phyloP scores from a whole-genome alignment of 1,284 basidiomycete species.

The Takashimella tepidaria region DNA sequence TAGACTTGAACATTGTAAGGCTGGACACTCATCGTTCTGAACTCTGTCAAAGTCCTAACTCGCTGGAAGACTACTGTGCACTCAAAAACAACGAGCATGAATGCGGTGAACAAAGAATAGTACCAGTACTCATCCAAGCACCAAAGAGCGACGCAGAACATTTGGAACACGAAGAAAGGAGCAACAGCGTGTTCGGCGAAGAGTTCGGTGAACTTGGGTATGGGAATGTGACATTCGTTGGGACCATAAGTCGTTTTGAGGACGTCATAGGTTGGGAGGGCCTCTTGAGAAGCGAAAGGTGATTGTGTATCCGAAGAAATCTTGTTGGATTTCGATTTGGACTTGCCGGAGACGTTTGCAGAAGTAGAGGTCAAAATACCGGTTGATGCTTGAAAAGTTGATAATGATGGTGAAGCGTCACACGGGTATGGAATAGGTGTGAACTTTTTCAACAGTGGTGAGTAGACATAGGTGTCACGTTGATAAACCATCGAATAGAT shows the following conservation, averaged over 20 bases:
- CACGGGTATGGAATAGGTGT: conserved; percentile 84
- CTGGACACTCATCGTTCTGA: conserved; percentile 87
- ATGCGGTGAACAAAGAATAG: conserved; percentile 90
- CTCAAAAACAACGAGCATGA: conserved; percentile 95
- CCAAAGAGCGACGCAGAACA: conserved; percentile 94
- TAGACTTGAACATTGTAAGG: conserved; percentile 79
- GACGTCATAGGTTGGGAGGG: conserved; percentile 47
- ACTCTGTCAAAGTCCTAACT: conserved; percentile 81
- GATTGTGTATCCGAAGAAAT: background rate
- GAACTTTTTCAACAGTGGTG: conserved; percentile 58
- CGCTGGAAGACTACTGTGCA: conserved; percentile 97
- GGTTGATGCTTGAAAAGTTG: conserved; percentile 59
- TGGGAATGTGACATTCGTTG: conserved; percentile 92
- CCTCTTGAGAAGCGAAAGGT: background rate
- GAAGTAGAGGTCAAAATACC: conserved; percentile 47
- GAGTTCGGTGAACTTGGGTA: conserved; percentile 81
- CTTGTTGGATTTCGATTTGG: conserved; percentile 5
- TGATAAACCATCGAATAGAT: conserved; percentile 91
- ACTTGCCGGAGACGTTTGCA: conserved; percentile 39
- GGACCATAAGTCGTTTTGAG: conserved; percentile 65
- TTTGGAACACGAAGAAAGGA: conserved; percentile 93
- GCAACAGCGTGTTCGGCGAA: conserved; percentile 89
- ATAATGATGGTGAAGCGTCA: conserved; percentile 65
- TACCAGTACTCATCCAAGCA: conserved; percentile 97
- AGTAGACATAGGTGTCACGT: conserved; percentile 84